A percentile compares a stretch with the other conserved stretches of the same genome.
phyloP scores from a whole-genome alignment of 2,329 filamentous ascomycete species.

The Fusarium tuaranense region DNA sequence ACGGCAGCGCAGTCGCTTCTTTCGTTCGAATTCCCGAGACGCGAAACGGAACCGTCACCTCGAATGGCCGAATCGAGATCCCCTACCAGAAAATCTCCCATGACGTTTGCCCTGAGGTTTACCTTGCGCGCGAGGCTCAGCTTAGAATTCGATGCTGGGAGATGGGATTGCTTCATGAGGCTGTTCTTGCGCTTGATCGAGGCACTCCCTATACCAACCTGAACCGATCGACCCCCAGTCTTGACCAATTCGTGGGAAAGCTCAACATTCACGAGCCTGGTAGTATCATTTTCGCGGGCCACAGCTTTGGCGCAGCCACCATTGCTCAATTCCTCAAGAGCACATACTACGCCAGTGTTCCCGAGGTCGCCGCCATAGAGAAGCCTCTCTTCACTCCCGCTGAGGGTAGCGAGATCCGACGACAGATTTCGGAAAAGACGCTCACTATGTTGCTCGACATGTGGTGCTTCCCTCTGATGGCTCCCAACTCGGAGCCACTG shows the following conservation, averaged over 20 bases:
- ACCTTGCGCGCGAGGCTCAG: conserved; percentile 76
- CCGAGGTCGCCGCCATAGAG: conserved; percentile 60
- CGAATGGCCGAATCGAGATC: conserved; percentile 48
- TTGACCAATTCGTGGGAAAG: conserved; percentile 69
- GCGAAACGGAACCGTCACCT: conserved; percentile 48
- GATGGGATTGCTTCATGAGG: conserved; percentile 76
- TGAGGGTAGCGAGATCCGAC: conserved; percentile 64
- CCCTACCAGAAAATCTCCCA: conserved; percentile 70
- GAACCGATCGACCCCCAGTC: conserved; percentile 60
- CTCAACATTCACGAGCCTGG: conserved; percentile 79
- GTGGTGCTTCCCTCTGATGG: conserved; percentile 81
- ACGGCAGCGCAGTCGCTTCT: conserved; percentile 82
- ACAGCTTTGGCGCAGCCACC: conserved; percentile 84
- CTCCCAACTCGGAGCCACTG: conserved; percentile 71
- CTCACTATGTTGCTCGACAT: conserved; percentile 80
- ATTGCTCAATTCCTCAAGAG: conserved; percentile 83
- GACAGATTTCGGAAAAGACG: conserved; percentile 76
- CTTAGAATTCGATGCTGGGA: conserved; percentile 84
- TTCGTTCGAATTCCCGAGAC: conserved; percentile 73
- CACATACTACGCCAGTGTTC: conserved; percentile 72
- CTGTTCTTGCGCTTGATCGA: conserved; percentile 73
- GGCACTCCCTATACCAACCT: conserved; percentile 64
- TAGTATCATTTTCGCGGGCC: conserved; percentile 79
- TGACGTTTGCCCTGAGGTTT: conserved; percentile 72
- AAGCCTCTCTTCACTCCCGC: conserved; percentile 72